Base-by-base conservation (phyloP, 805 yeast species). In the Nakazawaea wyomingensis region DNA sequence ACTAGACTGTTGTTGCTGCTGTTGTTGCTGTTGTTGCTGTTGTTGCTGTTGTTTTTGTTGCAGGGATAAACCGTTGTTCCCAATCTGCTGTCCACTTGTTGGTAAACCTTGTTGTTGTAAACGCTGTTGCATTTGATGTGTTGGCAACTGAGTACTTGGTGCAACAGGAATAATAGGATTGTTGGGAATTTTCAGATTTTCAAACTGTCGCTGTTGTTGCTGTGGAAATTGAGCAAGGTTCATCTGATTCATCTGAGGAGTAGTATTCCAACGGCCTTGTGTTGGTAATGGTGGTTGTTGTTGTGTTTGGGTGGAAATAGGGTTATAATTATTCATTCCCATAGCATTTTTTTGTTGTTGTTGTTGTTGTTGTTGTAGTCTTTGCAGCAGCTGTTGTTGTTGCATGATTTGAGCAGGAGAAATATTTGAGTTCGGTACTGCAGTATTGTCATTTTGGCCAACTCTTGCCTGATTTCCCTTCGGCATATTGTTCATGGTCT, bases 71-170 rank as follows among this genome's bases (percentile, higher is more conserved):
- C 26, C 33, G 29, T 37, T 40, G 39, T 45, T 42, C 26, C 49
- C 41, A 22, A 45, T 39, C 28, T 41, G 34, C 17, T 36, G 43
- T 14, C 43, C 42, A 33, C 40, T 38, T 38, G 53, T 34, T 30
- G 39, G 43, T 43, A 46, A 26, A 37, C 43, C 42, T 38, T 55
- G 62, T 34, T 50, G 58, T 35, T 51, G 55, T 8, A 50, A 54
- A 39, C 47, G 39, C 18, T 44, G 55, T 33, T 48, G 48, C 31
- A 50, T 38, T 17, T 38, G 43, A 14, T 37, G 38, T 6, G 54
- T 34, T 47, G 57, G 41, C 50, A 44, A 24, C 28, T 29, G 40
- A 13, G 36, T n/a, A 17, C 35, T 38, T 11, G 38, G 42, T 33
- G 38, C 21, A 5, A 41, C 17, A 1, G 44, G 36, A 31, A 41